phyloP scores from a whole-genome alignment of 2,329 filamentous ascomycete genomes.

The Plectosphaerella cucumerina region DNA sequence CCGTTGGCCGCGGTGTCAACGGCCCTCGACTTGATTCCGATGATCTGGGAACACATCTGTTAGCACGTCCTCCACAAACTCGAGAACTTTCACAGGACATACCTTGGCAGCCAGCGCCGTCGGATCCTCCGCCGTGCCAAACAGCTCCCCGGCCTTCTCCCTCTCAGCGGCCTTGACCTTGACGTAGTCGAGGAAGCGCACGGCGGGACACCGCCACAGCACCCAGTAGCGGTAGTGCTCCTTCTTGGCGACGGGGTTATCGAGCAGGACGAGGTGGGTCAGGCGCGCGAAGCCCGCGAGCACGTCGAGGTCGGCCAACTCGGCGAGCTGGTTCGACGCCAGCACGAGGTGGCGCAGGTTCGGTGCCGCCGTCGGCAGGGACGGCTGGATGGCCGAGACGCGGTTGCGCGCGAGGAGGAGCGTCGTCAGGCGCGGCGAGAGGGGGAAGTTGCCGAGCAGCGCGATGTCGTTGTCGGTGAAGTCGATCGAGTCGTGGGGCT shows the following conservation, averaged over 20 bases:
- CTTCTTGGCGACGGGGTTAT: slow-evolving; percentile 88
- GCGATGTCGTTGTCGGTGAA: slow-evolving; percentile 98
- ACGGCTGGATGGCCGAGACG: slow-evolving; percentile 73
- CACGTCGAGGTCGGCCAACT: slow-evolving; percentile 86
- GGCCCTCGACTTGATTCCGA: slow-evolving; percentile 75
- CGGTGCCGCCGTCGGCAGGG: slow-evolving; percentile 70
- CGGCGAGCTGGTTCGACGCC: slow-evolving; percentile 74
- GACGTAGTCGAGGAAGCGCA: slow-evolving; percentile 88
- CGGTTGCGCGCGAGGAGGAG: slow-evolving; percentile 89
- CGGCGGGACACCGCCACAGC: slow-evolving; percentile 76
- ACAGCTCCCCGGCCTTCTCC: slow-evolving; percentile 70
- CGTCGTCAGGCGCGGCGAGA: slow-evolving; percentile 81
- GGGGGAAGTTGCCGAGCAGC: slow-evolving; percentile 84
- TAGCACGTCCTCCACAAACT: neutral
- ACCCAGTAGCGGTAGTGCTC: slow-evolving; percentile 95
- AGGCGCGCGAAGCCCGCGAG: slow-evolving; percentile 64
- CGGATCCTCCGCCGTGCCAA: slow-evolving; percentile 74
- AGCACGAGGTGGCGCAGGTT: slow-evolving; percentile 79
- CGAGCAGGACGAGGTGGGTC: slow-evolving; percentile 75
- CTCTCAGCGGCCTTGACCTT: slow-evolving; percentile 89
- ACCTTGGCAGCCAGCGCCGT: slow-evolving; percentile 75
- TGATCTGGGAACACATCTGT: slow-evolving; percentile 56
- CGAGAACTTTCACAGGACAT: slow-evolving; percentile 11
- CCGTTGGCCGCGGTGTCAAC: slow-evolving; percentile 57
- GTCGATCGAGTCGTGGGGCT: slow-evolving; percentile 96